Evolutionary conservation across 169 alveolate genomes (phyloP), one percentile per base, ranked within the genome.

Genomic region (Eimeria brunetti): DNA sequence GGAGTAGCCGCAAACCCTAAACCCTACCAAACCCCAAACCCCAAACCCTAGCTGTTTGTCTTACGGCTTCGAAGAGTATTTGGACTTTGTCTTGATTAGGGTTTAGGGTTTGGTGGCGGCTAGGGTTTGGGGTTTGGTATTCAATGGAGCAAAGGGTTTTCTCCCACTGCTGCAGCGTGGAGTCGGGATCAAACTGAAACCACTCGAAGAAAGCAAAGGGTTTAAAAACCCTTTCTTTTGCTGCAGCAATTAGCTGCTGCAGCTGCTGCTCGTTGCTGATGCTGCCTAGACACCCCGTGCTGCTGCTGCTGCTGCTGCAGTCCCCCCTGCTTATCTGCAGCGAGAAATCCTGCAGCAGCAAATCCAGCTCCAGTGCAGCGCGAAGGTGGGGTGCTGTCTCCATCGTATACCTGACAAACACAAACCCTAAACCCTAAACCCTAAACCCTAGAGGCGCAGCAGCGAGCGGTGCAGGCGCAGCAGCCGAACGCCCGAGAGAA

Each of bases 351-450:
- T 89, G 96, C 44, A 98, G 81, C 14, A 94, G 97, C 67, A 94
- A 76, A 95, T 99, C 99, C 38, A 99, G 93, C 60, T 96, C 98
- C 49, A 96, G 96, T 53, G 99, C 99, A 16, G 97, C 97, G 20
- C 96, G 94, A 78, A 98, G 95, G 94, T 97, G 98, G n/a, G 99
- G 99, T 41, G 98, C 91, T 81, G 97, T 98, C 53, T 91, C 96
- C 94, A 97, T 96, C 88, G 96, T 83, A 27, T 84, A 84, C 83
- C 96, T 94, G 78, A 91, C 75, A 71, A n/a, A 18, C 4, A 16
- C 20, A n/a, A 67, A 67, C 64, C 64, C 64, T 56, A 56, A 56
- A 56, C 64, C 64, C 64, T 56, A 56, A 56, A 56, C 64, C 64
- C 64, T 56, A 67, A 18, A n/a, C 78, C 41, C 78, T 67, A n/a